Conservation (phyloP, 306 rosid genomes). For the Begonia masoniana region DNA sequence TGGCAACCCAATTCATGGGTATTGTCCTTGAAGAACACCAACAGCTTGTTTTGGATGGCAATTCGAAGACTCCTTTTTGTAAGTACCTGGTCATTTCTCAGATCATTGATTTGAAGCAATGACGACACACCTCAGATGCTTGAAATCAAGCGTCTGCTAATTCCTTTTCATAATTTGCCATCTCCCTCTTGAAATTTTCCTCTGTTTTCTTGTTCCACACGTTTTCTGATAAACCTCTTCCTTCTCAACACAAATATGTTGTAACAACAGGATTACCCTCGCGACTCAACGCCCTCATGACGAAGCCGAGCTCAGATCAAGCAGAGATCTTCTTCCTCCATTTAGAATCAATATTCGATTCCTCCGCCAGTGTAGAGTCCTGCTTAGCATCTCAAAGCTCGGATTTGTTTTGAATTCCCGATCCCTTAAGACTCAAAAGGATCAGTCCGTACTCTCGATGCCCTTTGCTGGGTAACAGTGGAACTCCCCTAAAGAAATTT, state of each 20-base stretch:
- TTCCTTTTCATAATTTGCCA: slow-evolving; percentile 58
- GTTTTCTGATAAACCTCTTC: slow-evolving; percentile 61
- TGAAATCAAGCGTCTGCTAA: slow-evolving; percentile 45
- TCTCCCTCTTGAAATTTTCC: slow-evolving; percentile 67
- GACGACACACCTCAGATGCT: slow-evolving; percentile 45
- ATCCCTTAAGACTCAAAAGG: slow-evolving; percentile 63
- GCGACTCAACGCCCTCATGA: slow-evolving; percentile 46
- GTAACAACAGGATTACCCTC: slow-evolving; percentile 73
- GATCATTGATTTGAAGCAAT: slow-evolving; percentile 65
- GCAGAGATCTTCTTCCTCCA: slow-evolving; percentile 38
- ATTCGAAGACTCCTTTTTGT: slow-evolving; percentile 59
- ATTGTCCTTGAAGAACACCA: slow-evolving; percentile 67
- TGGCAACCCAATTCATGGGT: slow-evolving; percentile 89
- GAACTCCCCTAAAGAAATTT: slow-evolving; percentile 63
- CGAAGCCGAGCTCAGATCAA: slow-evolving; percentile 52
- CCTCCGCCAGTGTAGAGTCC: slow-evolving; percentile 72
- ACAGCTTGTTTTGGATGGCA: slow-evolving; percentile 77
- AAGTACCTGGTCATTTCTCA: slow-evolving; percentile 59
- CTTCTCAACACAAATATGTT: slow-evolving; percentile 60
- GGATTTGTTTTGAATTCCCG: slow-evolving; percentile 79
- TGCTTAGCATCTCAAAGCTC: slow-evolving; percentile 58
- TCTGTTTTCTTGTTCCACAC: slow-evolving; percentile 65
- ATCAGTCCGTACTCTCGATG: slow-evolving; percentile 58
- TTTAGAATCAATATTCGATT: slow-evolving; percentile 36
- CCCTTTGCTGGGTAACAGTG: slow-evolving; percentile 33